These are phyloP conservation scores for Metschnikowia matae DNA, from an alignment of 805 yeast genomes.

Conservation along the genomic window DNA sequence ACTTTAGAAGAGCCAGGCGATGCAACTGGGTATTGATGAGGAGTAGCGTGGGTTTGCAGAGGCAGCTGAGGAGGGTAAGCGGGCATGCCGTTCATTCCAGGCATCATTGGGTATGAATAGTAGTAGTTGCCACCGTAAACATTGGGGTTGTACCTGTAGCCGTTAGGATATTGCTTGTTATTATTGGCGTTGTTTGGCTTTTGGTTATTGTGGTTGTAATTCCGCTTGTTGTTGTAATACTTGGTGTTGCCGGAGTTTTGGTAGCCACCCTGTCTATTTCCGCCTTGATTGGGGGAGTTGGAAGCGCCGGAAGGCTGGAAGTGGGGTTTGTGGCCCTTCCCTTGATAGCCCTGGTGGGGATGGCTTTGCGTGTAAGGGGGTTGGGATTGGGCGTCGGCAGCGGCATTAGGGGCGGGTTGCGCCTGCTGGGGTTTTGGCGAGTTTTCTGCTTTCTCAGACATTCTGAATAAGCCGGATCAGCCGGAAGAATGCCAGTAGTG, in stretches of 20 bases:
- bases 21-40: constrained; percentile 11
- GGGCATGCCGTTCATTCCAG: constrained; percentile 16
- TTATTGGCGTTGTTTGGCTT: constrained; percentile 5
- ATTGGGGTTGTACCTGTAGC: constrained; percentile 12
- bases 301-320: not conserved
- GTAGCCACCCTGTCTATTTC: constrained; percentile 14
- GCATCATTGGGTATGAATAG: constrained; percentile 15
- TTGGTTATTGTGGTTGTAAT: constrained; percentile 9
- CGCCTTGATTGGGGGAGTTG: constrained; percentile 6
- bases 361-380: constrained; percentile 4
- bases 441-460: constrained; percentile 11
- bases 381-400: not conserved
- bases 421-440: constrained; percentile 5
- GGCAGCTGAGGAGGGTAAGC: constrained; percentile 18
- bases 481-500: not conserved
- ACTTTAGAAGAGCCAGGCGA: constrained; percentile 24
- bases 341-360: constrained; percentile 9
- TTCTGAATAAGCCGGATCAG: constrained; percentile 1
- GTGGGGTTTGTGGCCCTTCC: constrained; percentile 1
- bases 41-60: constrained; percentile 11
- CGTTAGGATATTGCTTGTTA: constrained; percentile 17
- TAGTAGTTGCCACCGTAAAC: constrained; percentile 15
- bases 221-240: constrained; percentile 16
- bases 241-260: constrained; percentile 17
- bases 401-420: not conserved